A percentile compares a stretch with the other conserved stretches of the same genome.
Evolutionary conservation across 192 early-diverging fungal species (phyloP).

Genomic region (Linnemannia schmuckeri): DNA sequence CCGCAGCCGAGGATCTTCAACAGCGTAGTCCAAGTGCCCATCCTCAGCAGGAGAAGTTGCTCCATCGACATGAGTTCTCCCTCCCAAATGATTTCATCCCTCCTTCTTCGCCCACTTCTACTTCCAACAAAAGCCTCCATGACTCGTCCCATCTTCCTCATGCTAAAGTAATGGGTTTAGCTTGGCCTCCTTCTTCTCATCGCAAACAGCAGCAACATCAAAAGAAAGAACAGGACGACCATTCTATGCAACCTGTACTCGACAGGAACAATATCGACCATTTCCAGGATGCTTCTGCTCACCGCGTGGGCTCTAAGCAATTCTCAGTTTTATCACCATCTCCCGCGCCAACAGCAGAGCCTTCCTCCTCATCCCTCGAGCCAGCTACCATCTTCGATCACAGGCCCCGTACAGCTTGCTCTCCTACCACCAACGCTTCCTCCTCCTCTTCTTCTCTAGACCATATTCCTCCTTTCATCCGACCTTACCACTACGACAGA

Average conservation of each 20-base stretch:
- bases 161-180: not conserved
- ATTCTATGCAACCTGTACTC: not conserved
- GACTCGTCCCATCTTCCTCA: not conserved
- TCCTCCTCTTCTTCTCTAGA: not conserved
- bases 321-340: not conserved
- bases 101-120: not conserved
- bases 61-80: not conserved
- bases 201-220: conserved; percentile 7
- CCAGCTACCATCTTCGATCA: not conserved
- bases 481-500: not conserved
- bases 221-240: not conserved
- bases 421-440: not conserved
- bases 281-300: not conserved
- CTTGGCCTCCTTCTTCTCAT: not conserved
- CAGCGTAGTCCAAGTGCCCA: conserved; percentile 10
- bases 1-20: conserved; percentile 9
- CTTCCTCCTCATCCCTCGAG: not conserved
- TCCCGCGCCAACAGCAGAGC: not conserved
- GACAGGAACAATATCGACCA: not conserved
- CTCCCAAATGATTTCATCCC: not conserved
- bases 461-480: not conserved
- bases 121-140: not conserved
- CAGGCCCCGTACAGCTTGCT: not conserved
- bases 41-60: not conserved
- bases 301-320: conserved; percentile 1